These are phyloP conservation scores for Xerocomellus intermedius DNA, from an alignment of 768 basidiomycete genomes.

Conservation along the genomic window DNA sequence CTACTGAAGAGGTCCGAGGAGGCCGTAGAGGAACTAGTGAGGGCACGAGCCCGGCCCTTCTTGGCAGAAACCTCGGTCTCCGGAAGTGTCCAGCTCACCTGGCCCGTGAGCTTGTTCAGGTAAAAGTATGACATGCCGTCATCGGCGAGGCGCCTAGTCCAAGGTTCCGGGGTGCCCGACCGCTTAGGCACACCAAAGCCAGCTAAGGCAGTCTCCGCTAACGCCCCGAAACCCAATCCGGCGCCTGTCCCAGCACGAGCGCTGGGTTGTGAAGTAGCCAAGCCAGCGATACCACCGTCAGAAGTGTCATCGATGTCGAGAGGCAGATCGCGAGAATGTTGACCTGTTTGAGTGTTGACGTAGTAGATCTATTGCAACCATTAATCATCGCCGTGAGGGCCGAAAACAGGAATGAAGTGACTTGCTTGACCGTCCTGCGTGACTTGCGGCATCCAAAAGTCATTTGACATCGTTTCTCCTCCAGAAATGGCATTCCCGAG, in stretches of 20 bases:
- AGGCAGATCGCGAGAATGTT: constrained; percentile 83
- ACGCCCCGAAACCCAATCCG: constrained; percentile 45
- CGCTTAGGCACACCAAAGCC: constrained; percentile 63
- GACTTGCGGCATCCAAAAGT: constrained; percentile 91
- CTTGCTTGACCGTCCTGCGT: constrained; percentile 80
- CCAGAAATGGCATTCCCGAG: constrained; percentile 27
- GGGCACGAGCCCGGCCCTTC: constrained; percentile 34
- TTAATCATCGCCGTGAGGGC: not conserved
- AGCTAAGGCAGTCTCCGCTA: constrained; percentile 38
- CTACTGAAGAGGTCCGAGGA: constrained; percentile 28
- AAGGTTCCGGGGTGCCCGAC: constrained; percentile 72
- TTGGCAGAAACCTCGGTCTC: constrained; percentile 34
- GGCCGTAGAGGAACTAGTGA: constrained; percentile 34
- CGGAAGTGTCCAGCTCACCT: constrained; percentile 68
- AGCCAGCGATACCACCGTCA: constrained; percentile 59
- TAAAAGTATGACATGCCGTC: constrained; percentile 83
- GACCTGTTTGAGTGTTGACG: constrained; percentile 84
- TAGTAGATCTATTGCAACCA: constrained; percentile 77
- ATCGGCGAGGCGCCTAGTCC: constrained; percentile 76
- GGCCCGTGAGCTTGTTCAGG: constrained; percentile 66
- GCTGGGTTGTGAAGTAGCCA: constrained; percentile 52
- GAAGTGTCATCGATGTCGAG: constrained; percentile 64
- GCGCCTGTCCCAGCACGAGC: constrained; percentile 56
- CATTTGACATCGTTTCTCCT: constrained; percentile 48
- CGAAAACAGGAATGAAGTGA: constrained; percentile 5